Evolutionary conservation across 2,329 filamentous ascomycete species (phyloP), one percentile per base, ranked within the genome.

Genomic region (Dothideomycetes sp.): DNA sequence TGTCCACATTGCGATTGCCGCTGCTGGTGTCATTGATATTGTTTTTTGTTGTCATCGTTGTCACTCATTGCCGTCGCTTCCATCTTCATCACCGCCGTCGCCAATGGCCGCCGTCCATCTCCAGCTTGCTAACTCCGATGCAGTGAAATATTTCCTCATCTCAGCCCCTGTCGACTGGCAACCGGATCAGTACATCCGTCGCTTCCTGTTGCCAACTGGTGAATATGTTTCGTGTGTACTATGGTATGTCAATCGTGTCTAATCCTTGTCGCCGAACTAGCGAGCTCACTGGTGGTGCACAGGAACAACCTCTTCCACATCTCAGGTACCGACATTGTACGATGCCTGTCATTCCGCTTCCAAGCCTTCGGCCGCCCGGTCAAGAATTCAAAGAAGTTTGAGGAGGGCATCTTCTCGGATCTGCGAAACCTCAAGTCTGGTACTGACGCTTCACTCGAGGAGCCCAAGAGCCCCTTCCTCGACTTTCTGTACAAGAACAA

Each of bases 401-500:
- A 98, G 66, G 91, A 98, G 66, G 91, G 91, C 53, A 96, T 98
- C 66, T 98, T 98, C 67, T 98, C 91, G 30, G 91, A 98, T 62
- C 71, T 98, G 61, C 84, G 91, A 64, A 98, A 98, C 64, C 76
- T 98, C 53, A 98, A 98, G 69, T 94, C 91, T 17, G 91, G 91
- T 50, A 96, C 89, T 54, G 91, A 98, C 70, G 91, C 91, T 34
- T 95, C 91, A 29, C 78, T 98, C 46, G 91, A 98, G 67, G 91
- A 98, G 70, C 91, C 91, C 42, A 98, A 98, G 74, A 96, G 89
- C 67, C 82, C 84, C 2, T 98, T 98, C 68, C 76, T 98, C 47
- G 91, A 98, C 65, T 98, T 96, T 63, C 74, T 98, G 31, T 98
- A 98, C 78, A 98, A 98, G 76, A 98, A 98, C 76, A 98, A 98